Evolutionary conservation across 371 early-diverging fungal genomes (phyloP).

Genomic region (Apophysomyces ossiformis): DNA sequence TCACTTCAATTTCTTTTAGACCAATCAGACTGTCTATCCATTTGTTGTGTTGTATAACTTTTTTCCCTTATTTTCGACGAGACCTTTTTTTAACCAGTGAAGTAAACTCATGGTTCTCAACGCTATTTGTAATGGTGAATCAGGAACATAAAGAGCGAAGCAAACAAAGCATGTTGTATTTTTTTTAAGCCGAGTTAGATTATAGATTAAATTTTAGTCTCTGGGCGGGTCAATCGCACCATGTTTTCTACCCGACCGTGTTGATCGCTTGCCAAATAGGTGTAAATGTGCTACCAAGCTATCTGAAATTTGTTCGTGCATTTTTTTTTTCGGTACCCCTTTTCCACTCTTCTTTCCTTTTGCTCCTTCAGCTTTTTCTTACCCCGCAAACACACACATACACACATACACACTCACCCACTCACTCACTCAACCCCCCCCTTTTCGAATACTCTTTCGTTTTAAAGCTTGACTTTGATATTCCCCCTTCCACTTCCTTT

Average conservation of each 20-base stretch:
- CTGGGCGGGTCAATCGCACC: background rate
- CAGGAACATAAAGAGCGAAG: too few species aligned
- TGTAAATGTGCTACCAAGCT: constrained; percentile 5
- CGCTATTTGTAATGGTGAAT: too few species aligned
- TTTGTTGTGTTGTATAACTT: too few species aligned
- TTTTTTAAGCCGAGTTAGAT: too few species aligned
- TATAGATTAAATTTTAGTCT: background rate
- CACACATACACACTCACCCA: too few species aligned
- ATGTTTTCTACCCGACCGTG: constrained; percentile 1
- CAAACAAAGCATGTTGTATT: background rate
- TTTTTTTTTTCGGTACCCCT: constrained; percentile 14
- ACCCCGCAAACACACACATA: constrained; percentile 8
- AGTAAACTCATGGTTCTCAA: too few species aligned
- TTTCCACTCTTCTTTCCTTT: constrained; percentile 13
- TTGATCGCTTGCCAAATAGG: constrained; percentile 13
- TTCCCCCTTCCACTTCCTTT: constrained; percentile 15
- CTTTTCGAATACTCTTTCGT: constrained; percentile 10
- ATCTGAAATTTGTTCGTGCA: constrained; percentile 15
- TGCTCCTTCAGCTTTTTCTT: constrained; percentile 13
- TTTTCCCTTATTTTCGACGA: too few species aligned
- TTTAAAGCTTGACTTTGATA: constrained; percentile 9
- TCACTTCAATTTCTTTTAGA: too few species aligned
- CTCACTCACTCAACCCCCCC: background rate
- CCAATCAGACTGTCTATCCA: too few species aligned
- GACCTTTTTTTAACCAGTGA: background rate